Percentiles rank a stretch among this genome's conserved stretches.
Evolutionary conservation across 208 protist species (phyloP).

Genomic region (Zelonia costaricensis): DNA sequence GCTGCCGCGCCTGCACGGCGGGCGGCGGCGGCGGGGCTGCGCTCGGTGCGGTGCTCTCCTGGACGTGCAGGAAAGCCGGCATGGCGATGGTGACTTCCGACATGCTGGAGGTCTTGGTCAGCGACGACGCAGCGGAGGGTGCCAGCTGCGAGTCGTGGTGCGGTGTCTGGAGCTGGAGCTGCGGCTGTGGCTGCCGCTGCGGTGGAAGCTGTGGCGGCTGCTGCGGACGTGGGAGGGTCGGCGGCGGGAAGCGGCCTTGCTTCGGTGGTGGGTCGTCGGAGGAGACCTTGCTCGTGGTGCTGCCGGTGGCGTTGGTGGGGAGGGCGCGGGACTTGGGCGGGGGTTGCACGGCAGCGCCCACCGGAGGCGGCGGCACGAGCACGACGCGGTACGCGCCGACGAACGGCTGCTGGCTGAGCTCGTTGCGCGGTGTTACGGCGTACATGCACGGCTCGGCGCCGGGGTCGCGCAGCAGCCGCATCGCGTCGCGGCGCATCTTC

Average conservation of each 20-base stretch:
- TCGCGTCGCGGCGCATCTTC: slow-evolving; percentile 14
- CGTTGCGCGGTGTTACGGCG: slow-evolving; percentile 8
- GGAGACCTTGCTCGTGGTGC: too few relatives aligned
- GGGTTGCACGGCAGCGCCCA: too few relatives aligned
- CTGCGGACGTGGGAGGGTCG: background rate
- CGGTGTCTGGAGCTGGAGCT: too few relatives aligned
- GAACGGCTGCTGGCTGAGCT: slow-evolving; percentile 8
- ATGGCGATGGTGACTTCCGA: background rate
- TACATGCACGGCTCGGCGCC: slow-evolving; percentile 22
- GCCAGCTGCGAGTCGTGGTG: too few relatives aligned
- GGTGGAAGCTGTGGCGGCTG: background rate
- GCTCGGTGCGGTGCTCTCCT: background rate
- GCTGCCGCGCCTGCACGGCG: background rate
- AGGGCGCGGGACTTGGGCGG: background rate
- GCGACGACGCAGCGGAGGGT: too few relatives aligned
- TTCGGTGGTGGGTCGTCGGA: too few relatives aligned
- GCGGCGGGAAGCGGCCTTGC: too few relatives aligned
- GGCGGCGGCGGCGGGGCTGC: background rate
- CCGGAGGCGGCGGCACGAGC: slow-evolving; percentile 6
- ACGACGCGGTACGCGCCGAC: slow-evolving; percentile 6
- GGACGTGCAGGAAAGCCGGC: background rate
- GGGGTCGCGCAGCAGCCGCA: slow-evolving; percentile 22
- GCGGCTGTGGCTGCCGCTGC: background rate
- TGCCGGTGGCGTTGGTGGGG: background rate
- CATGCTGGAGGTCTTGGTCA: too few relatives aligned